Conservation (phyloP, 192 early-diverging fungal genomes). For the Rhizophlyctis rosea region DNA sequence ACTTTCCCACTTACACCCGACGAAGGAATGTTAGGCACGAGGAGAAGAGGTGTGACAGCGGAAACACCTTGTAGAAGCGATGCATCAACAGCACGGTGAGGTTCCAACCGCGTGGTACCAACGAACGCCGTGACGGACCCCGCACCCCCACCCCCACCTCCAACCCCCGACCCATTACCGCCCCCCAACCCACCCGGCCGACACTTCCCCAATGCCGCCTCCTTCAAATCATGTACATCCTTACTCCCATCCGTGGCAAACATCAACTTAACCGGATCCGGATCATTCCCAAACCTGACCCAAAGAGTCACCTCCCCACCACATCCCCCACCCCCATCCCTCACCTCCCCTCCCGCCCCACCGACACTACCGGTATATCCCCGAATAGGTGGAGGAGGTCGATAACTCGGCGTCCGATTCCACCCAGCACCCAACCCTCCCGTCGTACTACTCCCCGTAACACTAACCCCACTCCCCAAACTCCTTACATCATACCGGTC, state of each 20-base stretch:
- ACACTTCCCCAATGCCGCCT: background rate
- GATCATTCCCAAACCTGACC: background rate
- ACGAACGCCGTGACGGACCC: background rate
- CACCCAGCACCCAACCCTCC: too few species aligned
- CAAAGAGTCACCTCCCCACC: too few species aligned
- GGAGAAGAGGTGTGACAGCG: background rate
- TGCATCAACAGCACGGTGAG: background rate
- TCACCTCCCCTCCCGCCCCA: too few species aligned
- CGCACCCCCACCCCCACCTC: background rate
- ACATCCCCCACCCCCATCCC: too few species aligned
- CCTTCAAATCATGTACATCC: background rate
- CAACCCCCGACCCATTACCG: background rate
- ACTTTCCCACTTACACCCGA: background rate
- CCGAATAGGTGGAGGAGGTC: too few species aligned
- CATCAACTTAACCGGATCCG: background rate
- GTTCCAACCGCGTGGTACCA: background rate
- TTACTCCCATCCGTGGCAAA: background rate
- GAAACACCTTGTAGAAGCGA: background rate
- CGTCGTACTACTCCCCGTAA: too few species aligned
- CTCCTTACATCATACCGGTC: too few species aligned
- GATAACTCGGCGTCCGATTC: too few species aligned
- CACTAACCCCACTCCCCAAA: too few species aligned
- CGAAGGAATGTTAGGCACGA: background rate
- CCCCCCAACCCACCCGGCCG: background rate
- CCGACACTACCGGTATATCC: too few species aligned